A percentile compares a stretch with the other conserved stretches of the same genome.
These are phyloP conservation scores for Tuber melanosporum DNA, from an alignment of 495 filamentous ascomycete genomes.

Conservation along the genomic window DNA sequence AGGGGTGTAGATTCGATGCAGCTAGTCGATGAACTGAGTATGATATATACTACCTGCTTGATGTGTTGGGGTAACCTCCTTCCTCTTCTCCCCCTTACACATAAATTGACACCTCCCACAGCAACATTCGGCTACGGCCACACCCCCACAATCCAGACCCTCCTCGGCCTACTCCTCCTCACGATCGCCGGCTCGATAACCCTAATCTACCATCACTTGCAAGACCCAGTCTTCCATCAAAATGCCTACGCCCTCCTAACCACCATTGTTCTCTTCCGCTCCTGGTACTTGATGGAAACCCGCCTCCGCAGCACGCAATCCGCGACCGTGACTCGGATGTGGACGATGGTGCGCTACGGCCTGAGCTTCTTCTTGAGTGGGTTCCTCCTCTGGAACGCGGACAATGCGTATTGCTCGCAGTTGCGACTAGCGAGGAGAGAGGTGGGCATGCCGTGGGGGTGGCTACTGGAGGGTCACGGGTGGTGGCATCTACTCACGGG, in stretches of 20 bases:
- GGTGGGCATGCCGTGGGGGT: conserved; percentile 81
- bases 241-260: conserved; percentile 81
- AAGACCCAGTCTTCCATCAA: conserved; percentile 90
- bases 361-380: conserved; percentile 72
- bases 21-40: conserved; percentile 88
- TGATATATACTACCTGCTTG: conserved; percentile 97
- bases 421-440: conserved; percentile 63
- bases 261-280: conserved; percentile 64
- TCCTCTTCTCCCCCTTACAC: neutral
- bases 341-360: conserved; percentile 65
- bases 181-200: conserved; percentile 20
- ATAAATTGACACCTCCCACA: conserved; percentile 8
- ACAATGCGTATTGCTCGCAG: conserved; percentile 71
- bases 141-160: conserved; percentile 49
- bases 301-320: conserved; percentile 60
- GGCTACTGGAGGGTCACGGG: conserved; percentile 85
- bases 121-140: conserved; percentile 73
- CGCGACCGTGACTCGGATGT: conserved; percentile 61
- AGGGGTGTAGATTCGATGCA: conserved; percentile 78
- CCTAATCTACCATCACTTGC: conserved; percentile 74
- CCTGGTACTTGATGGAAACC: conserved; percentile 85
- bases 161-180: conserved; percentile 50
- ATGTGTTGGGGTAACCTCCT: conserved; percentile 58
- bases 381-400: conserved; percentile 80
- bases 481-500: conserved; percentile 75